Evolutionary conservation across 805 yeast species (phyloP).

Genomic region (Pichia cephalocereana): DNA sequence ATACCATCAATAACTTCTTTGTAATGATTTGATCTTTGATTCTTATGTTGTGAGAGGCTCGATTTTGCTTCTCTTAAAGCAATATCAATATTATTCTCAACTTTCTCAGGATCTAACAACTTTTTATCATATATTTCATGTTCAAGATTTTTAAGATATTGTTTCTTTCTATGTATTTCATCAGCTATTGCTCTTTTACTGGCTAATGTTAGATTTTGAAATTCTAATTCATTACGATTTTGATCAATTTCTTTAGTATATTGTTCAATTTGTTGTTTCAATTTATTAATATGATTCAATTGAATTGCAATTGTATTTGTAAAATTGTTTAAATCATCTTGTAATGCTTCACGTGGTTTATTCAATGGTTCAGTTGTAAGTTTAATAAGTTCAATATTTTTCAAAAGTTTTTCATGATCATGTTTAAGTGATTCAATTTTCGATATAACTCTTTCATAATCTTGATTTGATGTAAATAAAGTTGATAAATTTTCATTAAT

Average conservation of each 20-base stretch:
- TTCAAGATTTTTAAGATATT: too few species aligned
- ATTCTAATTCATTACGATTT: slow-evolving; percentile 47
- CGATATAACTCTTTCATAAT: slow-evolving; percentile 64
- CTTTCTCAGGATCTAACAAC: too few species aligned
- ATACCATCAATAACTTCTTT: background rate
- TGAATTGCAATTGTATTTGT: slow-evolving; percentile 21
- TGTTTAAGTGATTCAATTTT: slow-evolving; percentile 49
- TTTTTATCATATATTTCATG: too few species aligned
- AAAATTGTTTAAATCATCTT: slow-evolving; percentile 34
- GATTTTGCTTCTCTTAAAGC: too few species aligned
- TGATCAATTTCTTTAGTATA: background rate
- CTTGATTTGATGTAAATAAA: slow-evolving; percentile 69
- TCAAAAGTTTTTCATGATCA: slow-evolving; percentile 34
- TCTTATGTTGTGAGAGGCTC: too few species aligned
- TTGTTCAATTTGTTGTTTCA: slow-evolving; percentile 14
- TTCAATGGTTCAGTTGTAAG: slow-evolving; percentile 36
- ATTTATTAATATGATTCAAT: slow-evolving; percentile 11
- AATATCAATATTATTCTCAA: too few species aligned
- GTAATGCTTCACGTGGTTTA: slow-evolving; percentile 35
- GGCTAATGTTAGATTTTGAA: slow-evolving; percentile 28
- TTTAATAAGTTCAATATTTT: slow-evolving; percentile 45
- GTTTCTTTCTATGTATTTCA: too few species aligned
- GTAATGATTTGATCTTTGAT: too few species aligned
- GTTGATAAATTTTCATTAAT: slow-evolving; percentile 51
- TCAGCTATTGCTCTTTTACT: too few species aligned